phyloP scores from a whole-genome alignment of 2,329 filamentous ascomycete species.

The Colletotrichum paranaense region DNA sequence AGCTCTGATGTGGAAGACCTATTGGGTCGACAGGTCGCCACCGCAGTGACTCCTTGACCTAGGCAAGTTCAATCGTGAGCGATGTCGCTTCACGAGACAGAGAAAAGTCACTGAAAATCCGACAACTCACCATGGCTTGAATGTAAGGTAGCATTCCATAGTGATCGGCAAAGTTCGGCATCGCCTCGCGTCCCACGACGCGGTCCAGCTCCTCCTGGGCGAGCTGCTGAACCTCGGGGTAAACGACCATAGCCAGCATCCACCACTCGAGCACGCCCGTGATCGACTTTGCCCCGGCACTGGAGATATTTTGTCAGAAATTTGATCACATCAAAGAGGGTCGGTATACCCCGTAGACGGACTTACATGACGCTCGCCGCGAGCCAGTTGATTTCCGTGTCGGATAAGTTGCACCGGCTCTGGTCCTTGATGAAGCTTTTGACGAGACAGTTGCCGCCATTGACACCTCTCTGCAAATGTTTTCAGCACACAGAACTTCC shows the following conservation, averaged over 20 bases:
- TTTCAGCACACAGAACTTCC: too few species aligned
- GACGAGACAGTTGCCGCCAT: not conserved
- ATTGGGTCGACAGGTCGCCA: not conserved
- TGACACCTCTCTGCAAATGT: not conserved
- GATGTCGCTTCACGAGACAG: not conserved
- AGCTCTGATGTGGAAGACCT: not conserved
- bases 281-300: not conserved
- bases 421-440: not conserved
- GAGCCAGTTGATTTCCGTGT: not conserved
- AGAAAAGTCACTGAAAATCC: fast-evolving
- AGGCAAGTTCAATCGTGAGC: not conserved
- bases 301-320: not conserved
- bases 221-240: not conserved
- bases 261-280: not conserved
- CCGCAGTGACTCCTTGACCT: not conserved
- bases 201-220: not conserved
- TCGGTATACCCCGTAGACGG: not conserved
- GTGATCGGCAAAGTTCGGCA: not conserved
- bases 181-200: not conserved
- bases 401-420: not conserved
- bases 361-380: not conserved
- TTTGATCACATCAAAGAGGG: not conserved
- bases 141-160: not conserved
- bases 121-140: not conserved
- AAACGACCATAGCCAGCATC: not conserved